Base-by-base conservation (phyloP, 495 filamentous ascomycete genomes). In the Penicillium turbatum region DNA sequence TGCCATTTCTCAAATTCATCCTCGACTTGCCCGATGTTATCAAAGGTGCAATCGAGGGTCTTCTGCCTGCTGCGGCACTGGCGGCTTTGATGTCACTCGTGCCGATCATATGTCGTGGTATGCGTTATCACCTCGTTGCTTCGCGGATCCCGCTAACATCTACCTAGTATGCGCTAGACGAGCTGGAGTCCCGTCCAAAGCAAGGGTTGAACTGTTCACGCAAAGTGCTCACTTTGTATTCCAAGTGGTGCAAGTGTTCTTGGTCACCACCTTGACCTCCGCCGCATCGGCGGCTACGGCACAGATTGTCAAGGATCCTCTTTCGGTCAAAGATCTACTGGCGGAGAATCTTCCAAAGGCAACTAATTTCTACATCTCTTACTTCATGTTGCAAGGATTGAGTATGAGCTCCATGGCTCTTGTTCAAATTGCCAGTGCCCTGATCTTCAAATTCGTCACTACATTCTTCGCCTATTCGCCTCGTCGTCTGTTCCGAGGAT, bases 151-250 rank as follows among this genome's bases (percentile, higher is more conserved):
- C 26, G 19, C 62, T 56, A 37, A 62, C 78, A 27, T 53, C 13
- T 32, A 19, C 39, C 35, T 72, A 83, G 89, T 72, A 69, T 82
- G 78, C 76, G 88, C 89, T 27, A 86, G 79, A 61, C 72, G 89
- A 42, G 75, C 87, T 11, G 91, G 91, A 10, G 86, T 86, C 35
- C 88, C 89, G 8, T 90, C 90, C 0, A 62, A 80, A 7, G 84
- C 89, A 1, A 77, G 82, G 10, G 86, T 95, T 16, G 91, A 96
- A 70, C 78, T 95, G 2, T 88, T 87, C 58, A 89, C 87, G 0
- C 91, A 96, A 62, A 91, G 87, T 56, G 87, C 83, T 19, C 93
- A 95, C 74, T 96, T 96, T 63, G 85, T 79, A 43, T 96, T 96
- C 76, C 90, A 95, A 66, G 88, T 96, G 34, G 79, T 96, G 30